phyloP scores from a whole-genome alignment of 495 filamentous ascomycete genomes.

The Tuber calosporum region DNA sequence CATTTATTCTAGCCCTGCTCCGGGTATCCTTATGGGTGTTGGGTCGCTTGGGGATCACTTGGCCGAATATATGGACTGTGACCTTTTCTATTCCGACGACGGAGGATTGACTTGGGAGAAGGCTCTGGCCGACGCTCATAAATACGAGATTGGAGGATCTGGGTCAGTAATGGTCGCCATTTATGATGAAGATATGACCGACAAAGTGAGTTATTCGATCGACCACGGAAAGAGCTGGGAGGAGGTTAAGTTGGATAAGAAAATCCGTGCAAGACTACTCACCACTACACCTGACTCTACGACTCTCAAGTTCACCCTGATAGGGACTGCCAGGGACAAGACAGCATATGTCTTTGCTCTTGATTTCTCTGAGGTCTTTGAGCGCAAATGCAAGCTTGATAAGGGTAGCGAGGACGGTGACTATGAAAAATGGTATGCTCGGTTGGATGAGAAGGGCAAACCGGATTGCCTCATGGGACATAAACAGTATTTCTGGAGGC shows the following conservation, averaged over 20 bases:
- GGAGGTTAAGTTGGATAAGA: conserved; percentile 54
- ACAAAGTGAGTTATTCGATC: conserved; percentile 70
- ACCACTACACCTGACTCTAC: conserved; percentile 87
- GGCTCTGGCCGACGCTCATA: conserved; percentile 72
- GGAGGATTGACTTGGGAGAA: conserved; percentile 75
- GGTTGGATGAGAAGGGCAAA: conserved; percentile 68
- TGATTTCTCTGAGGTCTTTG: conserved; percentile 75
- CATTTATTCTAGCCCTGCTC: conserved; percentile 90
- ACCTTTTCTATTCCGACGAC: conserved; percentile 83
- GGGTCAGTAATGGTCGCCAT: conserved; percentile 81
- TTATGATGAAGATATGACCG: conserved; percentile 55
- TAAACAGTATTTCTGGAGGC: conserved; percentile 70
- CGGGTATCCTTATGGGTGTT: conserved; percentile 84
- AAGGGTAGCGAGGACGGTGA: conserved; percentile 48
- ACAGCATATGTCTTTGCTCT: conserved; percentile 58
- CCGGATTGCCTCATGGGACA: conserved; percentile 92
- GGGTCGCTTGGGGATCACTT: conserved; percentile 78
- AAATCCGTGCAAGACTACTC: conserved; percentile 58
- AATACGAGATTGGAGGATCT: conserved; percentile 89
- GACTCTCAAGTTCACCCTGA: conserved; percentile 77
- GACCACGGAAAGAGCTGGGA: conserved; percentile 81
- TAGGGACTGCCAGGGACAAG: conserved; percentile 49
- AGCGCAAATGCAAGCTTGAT: conserved; percentile 65
- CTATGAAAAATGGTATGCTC: conserved; percentile 79
- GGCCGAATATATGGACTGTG: conserved; percentile 56